phyloP scores from a whole-genome alignment of 108 stramenopile species.

The Nannochloropsis oceanica region DNA sequence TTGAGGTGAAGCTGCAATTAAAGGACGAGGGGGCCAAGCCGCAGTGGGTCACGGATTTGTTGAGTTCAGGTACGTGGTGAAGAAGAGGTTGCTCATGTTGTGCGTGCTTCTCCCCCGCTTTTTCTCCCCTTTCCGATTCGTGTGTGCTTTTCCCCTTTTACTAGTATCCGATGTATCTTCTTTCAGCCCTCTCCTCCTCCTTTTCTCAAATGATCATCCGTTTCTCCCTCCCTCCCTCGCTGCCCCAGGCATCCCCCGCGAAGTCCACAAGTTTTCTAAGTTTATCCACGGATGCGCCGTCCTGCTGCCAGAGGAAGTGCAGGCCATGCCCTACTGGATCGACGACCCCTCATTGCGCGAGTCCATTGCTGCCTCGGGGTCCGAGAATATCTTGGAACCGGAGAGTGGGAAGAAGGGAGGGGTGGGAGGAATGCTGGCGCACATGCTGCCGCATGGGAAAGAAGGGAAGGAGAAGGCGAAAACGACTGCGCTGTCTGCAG shows the following conservation, averaged over 20 bases:
- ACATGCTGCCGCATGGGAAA: background rate
- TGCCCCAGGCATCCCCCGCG: slow-evolving; percentile 52
- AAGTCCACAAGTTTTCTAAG: slow-evolving; percentile 84
- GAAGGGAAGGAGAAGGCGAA: background rate
- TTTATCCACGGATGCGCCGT: slow-evolving; percentile 77
- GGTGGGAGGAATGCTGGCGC: slow-evolving; percentile 36
- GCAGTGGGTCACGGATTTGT: slow-evolving; percentile 77
- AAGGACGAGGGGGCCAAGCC: slow-evolving; percentile 65
- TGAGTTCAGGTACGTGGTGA: slow-evolving; percentile 26
- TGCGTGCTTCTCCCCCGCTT: background rate
- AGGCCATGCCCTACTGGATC: slow-evolving; percentile 84
- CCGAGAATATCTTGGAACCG: slow-evolving; percentile 36
- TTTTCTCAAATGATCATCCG: background rate
- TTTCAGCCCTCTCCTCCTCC: background rate
- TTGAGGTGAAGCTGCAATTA: slow-evolving; percentile 86
- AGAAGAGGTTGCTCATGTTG: background rate
- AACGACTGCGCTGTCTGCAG: slow-evolving; percentile 28
- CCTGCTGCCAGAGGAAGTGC: slow-evolving; percentile 78
- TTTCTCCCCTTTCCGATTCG: too few relatives aligned
- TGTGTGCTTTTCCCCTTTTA: too few relatives aligned
- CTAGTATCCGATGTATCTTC: background rate
- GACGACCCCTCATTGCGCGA: slow-evolving; percentile 78
- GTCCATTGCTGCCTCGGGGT: slow-evolving; percentile 55
- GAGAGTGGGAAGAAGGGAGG: background rate
- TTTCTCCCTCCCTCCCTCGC: background rate